A percentile compares a stretch with the other conserved stretches of the same genome.
phyloP scores from a whole-genome alignment of 2,329 filamentous ascomycete species.

The Aureobasidium pullulans region DNA sequence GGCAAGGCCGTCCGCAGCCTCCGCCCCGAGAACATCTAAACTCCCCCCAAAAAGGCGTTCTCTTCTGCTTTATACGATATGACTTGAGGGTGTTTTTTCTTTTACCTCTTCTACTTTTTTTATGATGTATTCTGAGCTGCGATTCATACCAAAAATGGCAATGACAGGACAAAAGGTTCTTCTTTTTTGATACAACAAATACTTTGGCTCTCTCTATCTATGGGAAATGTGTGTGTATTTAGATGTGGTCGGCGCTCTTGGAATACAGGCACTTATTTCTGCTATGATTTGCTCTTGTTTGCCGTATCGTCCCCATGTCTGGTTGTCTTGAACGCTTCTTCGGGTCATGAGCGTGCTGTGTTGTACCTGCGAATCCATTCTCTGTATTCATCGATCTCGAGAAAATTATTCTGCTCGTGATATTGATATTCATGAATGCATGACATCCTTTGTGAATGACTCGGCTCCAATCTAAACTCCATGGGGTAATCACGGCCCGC shows the following conservation, averaged over 20 bases:
- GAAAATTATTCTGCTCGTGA: not conserved
- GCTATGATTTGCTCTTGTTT: too few relatives aligned
- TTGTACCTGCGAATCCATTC: too few relatives aligned
- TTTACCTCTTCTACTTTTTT: not conserved
- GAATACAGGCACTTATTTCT: too few relatives aligned
- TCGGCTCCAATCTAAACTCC: not conserved
- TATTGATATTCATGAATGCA: not conserved
- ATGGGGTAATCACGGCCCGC: not conserved
- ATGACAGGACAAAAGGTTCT: conserved; percentile 13
- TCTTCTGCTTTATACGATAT: conserved; percentile 6
- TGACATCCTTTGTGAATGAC: conserved; percentile 5
- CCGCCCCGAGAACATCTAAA: conserved; percentile 31
- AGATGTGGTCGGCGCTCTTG: too few relatives aligned
- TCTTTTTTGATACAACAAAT: not conserved
- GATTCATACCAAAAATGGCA: conserved; percentile 11
- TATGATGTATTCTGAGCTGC: conserved; percentile 12
- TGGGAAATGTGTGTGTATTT: too few relatives aligned
- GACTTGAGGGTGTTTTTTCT: not conserved
- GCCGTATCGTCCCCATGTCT: not conserved
- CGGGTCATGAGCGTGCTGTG: too few relatives aligned
- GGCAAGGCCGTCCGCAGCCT: conserved; percentile 81
- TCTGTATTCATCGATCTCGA: too few relatives aligned
- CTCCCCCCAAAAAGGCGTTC: not conserved
- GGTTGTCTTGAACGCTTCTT: not conserved
- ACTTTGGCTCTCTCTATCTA: not conserved